Percentiles rank a stretch among this genome's conserved stretches.
Evolutionary conservation across 768 basidiomycete genomes (phyloP).

Genomic region (Candolleomyces aberdarensis): DNA sequence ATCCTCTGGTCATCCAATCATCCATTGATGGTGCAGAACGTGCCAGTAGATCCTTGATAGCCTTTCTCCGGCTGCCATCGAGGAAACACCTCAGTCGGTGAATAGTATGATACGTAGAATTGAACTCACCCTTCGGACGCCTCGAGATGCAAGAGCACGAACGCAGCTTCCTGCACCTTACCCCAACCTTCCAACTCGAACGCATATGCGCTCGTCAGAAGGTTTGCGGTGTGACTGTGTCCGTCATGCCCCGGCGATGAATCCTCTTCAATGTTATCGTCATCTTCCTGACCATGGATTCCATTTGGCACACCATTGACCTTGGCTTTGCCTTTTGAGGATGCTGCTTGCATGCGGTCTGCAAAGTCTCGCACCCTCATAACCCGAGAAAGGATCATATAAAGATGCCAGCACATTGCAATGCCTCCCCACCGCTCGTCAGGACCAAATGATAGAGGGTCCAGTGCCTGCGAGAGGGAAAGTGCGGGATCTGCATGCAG

Average conservation of each 20-base stretch:
- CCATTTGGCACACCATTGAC: conserved; percentile 20
- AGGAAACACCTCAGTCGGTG: conserved; percentile 1
- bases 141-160: conserved; percentile 88
- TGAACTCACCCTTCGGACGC: conserved; percentile 72
- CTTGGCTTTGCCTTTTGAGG: conserved; percentile 17
- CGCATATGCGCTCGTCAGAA: conserved; percentile 82
- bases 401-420: conserved; percentile 84
- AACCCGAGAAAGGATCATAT: conserved; percentile 80
- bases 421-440: conserved; percentile 75
- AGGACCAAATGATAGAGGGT: conserved; percentile 70
- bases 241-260: conserved; percentile 46
- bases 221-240: conserved; percentile 80
- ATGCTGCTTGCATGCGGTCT: conserved; percentile 54
- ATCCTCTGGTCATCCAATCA: conserved; percentile 69
- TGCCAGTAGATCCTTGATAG: conserved; percentile 75
- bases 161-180: conserved; percentile 81
- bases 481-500: conserved; percentile 71
- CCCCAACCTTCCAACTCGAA: conserved; percentile 79
- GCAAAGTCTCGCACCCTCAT: conserved; percentile 83
- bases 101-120: conserved; percentile 16
- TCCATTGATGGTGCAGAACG: conserved; percentile 65
- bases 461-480: conserved; percentile 65
- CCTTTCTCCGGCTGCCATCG: conserved; percentile 68
- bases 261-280: conserved; percentile 23
- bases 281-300: conserved; percentile 8